Evolutionary conservation across 495 filamentous ascomycete genomes (phyloP).

Genomic region (Podospora pseudocomata): DNA sequence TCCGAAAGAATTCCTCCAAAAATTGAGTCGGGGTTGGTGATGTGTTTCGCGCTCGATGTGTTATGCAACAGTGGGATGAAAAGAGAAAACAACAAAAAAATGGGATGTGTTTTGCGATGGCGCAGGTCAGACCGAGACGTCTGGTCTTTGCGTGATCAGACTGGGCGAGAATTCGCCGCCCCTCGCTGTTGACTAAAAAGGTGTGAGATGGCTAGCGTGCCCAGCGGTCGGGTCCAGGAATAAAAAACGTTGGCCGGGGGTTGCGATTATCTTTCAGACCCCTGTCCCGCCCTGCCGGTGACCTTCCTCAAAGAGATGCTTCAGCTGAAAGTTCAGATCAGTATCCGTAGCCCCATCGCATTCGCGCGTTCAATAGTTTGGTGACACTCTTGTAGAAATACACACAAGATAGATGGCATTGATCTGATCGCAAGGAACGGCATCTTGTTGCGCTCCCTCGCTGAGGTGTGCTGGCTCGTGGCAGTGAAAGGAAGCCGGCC

Average conservation of each 20-base stretch:
- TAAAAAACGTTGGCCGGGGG: background rate
- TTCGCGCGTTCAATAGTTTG: background rate
- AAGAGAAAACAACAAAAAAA: background rate
- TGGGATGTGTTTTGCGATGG: background rate
- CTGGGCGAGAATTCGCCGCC: slow-evolving; percentile 8
- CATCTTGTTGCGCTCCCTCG: background rate
- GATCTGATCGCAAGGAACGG: background rate
- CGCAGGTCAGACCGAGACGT: background rate
- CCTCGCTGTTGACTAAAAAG: slow-evolving; percentile 6
- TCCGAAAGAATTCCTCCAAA: background rate
- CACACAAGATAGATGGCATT: background rate
- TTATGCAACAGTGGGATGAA: background rate
- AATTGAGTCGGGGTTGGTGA: background rate
- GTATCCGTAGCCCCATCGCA: background rate
- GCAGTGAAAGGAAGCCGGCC: background rate
- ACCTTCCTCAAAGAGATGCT: background rate
- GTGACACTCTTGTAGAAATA: background rate
- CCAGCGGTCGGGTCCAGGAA: background rate
- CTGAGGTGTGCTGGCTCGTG: background rate
- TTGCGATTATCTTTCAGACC: slow-evolving; percentile 6
- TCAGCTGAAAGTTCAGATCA: background rate
- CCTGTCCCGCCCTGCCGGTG: background rate
- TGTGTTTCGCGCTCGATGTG: background rate
- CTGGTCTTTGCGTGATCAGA: background rate
- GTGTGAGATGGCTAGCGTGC: slow-evolving; percentile 1